Conservation (phyloP, 345 rosid species). For the Geranium rotundifolium region DNA sequence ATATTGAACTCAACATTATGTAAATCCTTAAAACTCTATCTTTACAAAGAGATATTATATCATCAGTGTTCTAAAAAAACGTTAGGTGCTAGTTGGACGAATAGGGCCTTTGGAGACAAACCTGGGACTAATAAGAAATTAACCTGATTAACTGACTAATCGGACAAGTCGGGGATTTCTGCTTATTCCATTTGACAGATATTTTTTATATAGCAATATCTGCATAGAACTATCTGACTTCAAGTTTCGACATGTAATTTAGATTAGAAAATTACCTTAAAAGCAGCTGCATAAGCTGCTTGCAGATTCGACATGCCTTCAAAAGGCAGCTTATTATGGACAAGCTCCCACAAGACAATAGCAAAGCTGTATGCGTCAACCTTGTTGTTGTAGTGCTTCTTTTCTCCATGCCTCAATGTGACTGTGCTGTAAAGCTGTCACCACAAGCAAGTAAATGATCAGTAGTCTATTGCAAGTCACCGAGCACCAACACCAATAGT, state of each 20-base stretch:
- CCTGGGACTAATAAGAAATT: background rate
- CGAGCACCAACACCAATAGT: too few species aligned
- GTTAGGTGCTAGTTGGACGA: too few species aligned
- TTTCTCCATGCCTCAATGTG: slow-evolving; percentile 92
- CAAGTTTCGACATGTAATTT: too few species aligned
- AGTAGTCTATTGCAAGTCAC: background rate
- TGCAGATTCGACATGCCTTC: slow-evolving; percentile 99
- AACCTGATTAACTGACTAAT: too few species aligned
- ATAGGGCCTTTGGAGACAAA: too few species aligned
- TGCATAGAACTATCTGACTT: too few species aligned
- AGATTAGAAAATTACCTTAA: slow-evolving; percentile 43
- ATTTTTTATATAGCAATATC: too few species aligned
- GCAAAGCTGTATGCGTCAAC: slow-evolving; percentile 97
- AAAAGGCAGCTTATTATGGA: slow-evolving; percentile 88
- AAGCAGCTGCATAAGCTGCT: slow-evolving; percentile 99
- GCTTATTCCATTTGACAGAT: background rate
- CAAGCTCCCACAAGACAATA: slow-evolving; percentile 91
- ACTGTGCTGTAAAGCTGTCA: slow-evolving; percentile 91
- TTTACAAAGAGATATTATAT: too few species aligned
- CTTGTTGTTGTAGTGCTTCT: slow-evolving; percentile 90
- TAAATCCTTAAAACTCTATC: too few species aligned
- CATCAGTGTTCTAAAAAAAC: too few species aligned
- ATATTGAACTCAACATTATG: too few species aligned
- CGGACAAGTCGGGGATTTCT: too few species aligned
- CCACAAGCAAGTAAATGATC: background rate